These are phyloP conservation scores for Hordeum pubiflorum DNA, from an alignment of 202 grass and related monocot genomes.

Conservation along the genomic window DNA sequence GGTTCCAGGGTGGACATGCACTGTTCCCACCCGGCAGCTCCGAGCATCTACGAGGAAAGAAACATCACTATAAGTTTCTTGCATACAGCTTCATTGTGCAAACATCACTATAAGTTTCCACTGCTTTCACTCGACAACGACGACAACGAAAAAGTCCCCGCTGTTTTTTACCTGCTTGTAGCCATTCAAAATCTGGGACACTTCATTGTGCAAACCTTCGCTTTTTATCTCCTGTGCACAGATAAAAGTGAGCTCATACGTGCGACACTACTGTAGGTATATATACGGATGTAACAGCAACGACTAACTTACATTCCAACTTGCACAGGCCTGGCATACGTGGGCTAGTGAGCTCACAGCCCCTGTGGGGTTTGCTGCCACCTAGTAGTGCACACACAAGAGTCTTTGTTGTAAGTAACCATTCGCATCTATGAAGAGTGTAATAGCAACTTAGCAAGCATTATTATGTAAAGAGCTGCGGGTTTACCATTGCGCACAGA, in stretches of 20 bases:
- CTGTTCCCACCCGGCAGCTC: slow-evolving; percentile 71
- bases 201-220: slow-evolving; percentile 73
- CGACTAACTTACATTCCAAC: slow-evolving; percentile 66
- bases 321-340: slow-evolving; percentile 85
- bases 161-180: slow-evolving; percentile 78
- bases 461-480: neutral
- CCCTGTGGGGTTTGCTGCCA: slow-evolving; percentile 71
- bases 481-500: slow-evolving; percentile 82
- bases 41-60: slow-evolving; percentile 48
- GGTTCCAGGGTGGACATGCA: slow-evolving; percentile 77
- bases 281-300: neutral
- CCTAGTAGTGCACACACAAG: slow-evolving; percentile 30
- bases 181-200: slow-evolving; percentile 77
- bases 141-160: neutral
- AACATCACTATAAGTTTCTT: neutral
- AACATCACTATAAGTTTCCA: neutral
- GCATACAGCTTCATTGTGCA: no score
- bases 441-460: neutral
- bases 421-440: neutral
- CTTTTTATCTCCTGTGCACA: slow-evolving; percentile 78
- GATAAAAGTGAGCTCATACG: neutral
- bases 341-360: slow-evolving; percentile 61
- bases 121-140: neutral
- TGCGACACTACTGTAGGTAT: neutral
- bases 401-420: neutral